Evolutionary conservation across 352 stramenopile genomes (phyloP).

Genomic region (Thraustotheca clavata): DNA sequence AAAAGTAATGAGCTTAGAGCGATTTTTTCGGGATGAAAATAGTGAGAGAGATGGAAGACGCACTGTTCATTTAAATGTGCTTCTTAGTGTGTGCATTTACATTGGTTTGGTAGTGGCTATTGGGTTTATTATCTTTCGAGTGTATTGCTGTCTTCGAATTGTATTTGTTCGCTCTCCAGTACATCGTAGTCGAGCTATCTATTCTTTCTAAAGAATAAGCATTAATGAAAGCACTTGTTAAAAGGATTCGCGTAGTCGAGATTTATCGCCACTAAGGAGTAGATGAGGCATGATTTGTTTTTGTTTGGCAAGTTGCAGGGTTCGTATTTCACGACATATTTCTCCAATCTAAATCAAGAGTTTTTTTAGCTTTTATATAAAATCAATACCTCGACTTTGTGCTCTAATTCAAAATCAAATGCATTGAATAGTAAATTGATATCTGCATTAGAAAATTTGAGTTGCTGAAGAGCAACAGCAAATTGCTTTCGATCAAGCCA

Average conservation of each 20-base stretch:
- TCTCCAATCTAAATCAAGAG: not conserved
- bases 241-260: not conserved
- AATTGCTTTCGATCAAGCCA: conserved; percentile 18
- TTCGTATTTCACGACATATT: conserved; percentile 17
- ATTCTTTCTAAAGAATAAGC: not conserved
- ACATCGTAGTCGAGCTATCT: not conserved
- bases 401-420: conserved; percentile 16
- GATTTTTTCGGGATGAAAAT: too few species aligned
- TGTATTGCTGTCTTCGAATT: not conserved
- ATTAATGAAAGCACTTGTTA: not conserved
- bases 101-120: not conserved
- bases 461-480: not conserved
- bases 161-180: not conserved
- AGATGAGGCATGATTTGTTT: not conserved
- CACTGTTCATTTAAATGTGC: not conserved
- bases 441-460: conserved; percentile 3
- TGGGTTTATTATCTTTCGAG: not conserved
- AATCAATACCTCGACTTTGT: conserved; percentile 15
- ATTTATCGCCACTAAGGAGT: not conserved
- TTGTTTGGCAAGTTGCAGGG: conserved; percentile 16
- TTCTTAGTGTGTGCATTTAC: not conserved
- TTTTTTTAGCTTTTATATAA: not conserved
- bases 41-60: too few species aligned
- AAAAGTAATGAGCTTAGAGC: too few species aligned
- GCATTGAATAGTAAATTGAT: conserved; percentile 16